Percentiles rank a stretch among this genome's conserved stretches.
Evolutionary conservation across 768 basidiomycete genomes (phyloP).

Genomic region (Xerocomellus dryophilus): DNA sequence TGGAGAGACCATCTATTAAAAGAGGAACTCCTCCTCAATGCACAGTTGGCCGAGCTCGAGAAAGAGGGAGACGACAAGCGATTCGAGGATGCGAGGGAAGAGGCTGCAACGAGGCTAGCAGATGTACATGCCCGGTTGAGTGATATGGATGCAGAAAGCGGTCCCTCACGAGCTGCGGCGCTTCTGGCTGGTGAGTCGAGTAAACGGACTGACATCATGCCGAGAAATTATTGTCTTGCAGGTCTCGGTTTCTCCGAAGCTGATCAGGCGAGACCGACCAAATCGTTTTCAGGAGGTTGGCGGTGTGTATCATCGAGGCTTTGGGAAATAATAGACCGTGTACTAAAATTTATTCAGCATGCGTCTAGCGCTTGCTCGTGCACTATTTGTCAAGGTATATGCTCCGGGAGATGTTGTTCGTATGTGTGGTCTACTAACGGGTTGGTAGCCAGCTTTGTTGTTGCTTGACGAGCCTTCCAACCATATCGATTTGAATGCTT

Average conservation of each 20-base stretch:
- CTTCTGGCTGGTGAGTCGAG: slow-evolving; percentile 69
- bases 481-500: slow-evolving; percentile 93
- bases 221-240: slow-evolving; percentile 23
- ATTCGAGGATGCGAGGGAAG: slow-evolving; percentile 83
- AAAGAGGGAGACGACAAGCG: slow-evolving; percentile 72
- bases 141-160: slow-evolving; percentile 99
- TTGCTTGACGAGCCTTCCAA: slow-evolving; percentile 95
- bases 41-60: slow-evolving; percentile 69
- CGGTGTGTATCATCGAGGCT: slow-evolving; percentile 41
- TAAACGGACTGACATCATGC: not conserved
- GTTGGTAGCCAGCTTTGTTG: slow-evolving; percentile 62
- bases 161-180: slow-evolving; percentile 89
- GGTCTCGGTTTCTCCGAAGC: slow-evolving; percentile 88
- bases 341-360: slow-evolving; percentile 51
- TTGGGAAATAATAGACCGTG: not conserved
- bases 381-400: slow-evolving; percentile 88
- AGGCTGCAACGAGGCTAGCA: slow-evolving; percentile 72
- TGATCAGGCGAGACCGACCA: slow-evolving; percentile 83
- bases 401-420: not conserved
- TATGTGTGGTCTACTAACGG: slow-evolving; percentile 4
- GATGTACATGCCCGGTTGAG: slow-evolving; percentile 88
- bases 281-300: slow-evolving; percentile 95
- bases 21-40: slow-evolving; percentile 78
- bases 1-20: slow-evolving; percentile 92
- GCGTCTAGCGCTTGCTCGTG: slow-evolving; percentile 92